Evolutionary conservation across 441 rosid genomes (phyloP).

Genomic region (Syzygium syzygioides): DNA sequence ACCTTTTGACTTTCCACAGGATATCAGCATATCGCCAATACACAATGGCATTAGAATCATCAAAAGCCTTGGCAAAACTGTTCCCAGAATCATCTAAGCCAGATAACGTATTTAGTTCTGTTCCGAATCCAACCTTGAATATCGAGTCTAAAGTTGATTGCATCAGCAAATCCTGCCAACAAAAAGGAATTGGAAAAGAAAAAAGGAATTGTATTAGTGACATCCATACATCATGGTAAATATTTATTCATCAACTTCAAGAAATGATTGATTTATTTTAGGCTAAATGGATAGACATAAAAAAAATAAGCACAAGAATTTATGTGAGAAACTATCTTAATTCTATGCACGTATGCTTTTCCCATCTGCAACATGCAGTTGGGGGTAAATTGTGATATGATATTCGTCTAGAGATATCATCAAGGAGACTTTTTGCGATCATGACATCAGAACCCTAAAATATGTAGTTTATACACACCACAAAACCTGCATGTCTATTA

Average conservation of each 20-base stretch:
- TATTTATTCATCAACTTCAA: not conserved
- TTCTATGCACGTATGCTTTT: not conserved
- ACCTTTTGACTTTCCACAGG: constrained; percentile 28
- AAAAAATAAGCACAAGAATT: not conserved
- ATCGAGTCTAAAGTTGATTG: constrained; percentile 29
- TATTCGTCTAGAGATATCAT: not conserved
- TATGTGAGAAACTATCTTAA: not conserved
- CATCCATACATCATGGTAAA: not conserved
- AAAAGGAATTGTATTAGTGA: not conserved
- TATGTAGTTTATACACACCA: not conserved
- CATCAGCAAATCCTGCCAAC: constrained; percentile 32
- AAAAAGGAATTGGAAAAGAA: not conserved
- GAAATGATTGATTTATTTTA: not conserved
- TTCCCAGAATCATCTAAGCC: constrained; percentile 20
- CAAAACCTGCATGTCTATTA: constrained; percentile 22
- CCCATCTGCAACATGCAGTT: not conserved
- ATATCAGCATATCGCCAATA: constrained; percentile 26
- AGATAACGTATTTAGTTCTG: constrained; percentile 25
- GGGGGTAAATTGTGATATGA: not conserved
- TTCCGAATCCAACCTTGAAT: constrained; percentile 37
- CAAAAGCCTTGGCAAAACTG: constrained; percentile 28
- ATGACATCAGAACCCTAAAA: not conserved
- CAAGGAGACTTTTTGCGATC: not conserved
- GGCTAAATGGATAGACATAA: not conserved
- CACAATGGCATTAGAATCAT: constrained; percentile 25